phyloP scores from a whole-genome alignment of 768 basidiomycete genomes.

The Boletus sp. region DNA sequence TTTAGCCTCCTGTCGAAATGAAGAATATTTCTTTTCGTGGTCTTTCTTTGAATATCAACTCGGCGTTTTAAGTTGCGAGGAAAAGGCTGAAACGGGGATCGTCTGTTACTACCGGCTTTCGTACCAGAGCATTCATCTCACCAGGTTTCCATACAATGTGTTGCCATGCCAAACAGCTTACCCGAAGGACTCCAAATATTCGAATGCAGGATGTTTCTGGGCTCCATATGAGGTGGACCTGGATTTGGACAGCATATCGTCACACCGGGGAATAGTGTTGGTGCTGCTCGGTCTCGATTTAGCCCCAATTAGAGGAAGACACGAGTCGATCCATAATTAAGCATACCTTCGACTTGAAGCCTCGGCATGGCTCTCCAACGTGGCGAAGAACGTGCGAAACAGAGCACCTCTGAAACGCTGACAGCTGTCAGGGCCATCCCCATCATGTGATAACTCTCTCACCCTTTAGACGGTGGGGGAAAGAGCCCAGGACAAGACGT shows the following conservation, averaged over 20 bases:
- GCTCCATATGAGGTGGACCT: neutral
- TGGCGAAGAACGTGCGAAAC: neutral
- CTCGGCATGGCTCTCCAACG: neutral
- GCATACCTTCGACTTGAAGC: neutral
- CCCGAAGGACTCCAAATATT: neutral
- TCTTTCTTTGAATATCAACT: neutral
- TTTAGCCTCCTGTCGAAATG: neutral
- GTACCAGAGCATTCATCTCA: neutral
- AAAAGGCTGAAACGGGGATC: neutral
- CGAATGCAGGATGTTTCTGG: neutral
- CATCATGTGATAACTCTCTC: neutral
- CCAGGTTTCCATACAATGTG: neutral
- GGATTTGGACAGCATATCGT: neutral
- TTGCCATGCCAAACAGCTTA: neutral
- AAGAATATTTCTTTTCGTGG: neutral
- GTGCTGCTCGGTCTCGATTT: neutral
- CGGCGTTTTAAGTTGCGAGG: neutral
- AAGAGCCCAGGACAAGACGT: neutral
- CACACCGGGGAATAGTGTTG: neutral
- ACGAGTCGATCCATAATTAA: neutral
- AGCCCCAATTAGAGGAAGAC: neutral
- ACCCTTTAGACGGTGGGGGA: neutral
- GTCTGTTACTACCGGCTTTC: neutral
- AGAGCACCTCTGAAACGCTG: neutral
- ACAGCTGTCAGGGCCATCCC: neutral